Conservation (phyloP, 805 yeast genomes). For the Myxozyma udenii region DNA sequence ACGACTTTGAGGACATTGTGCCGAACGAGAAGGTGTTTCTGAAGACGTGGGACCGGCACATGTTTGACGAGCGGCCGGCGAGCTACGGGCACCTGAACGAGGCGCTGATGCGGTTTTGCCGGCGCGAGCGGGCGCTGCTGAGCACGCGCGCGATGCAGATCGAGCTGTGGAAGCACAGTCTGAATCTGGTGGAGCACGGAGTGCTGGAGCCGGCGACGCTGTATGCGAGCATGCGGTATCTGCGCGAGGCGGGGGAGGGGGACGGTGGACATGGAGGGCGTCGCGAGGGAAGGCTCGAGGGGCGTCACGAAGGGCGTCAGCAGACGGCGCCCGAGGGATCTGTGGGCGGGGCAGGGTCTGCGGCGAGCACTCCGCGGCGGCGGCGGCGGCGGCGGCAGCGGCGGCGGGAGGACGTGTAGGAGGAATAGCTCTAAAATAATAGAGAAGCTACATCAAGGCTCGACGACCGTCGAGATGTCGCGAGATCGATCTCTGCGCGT, state of each 20-base stretch:
- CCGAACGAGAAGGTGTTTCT: slow-evolving; percentile 22
- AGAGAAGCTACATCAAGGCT: too few species aligned
- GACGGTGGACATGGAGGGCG: not conserved
- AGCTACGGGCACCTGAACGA: slow-evolving; percentile 22
- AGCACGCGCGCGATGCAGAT: slow-evolving; percentile 5
- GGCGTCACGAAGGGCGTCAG: too few species aligned
- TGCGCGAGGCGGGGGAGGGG: slow-evolving; percentile 2
- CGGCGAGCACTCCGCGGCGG: not conserved
- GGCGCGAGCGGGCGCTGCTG: slow-evolving; percentile 9
- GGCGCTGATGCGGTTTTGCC: slow-evolving; percentile 22
- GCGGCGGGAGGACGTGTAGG: not conserved
- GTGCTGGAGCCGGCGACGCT: slow-evolving; percentile 24
- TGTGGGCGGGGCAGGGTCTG: too few species aligned
- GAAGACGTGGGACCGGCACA: slow-evolving; percentile 26
- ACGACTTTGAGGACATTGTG: slow-evolving; percentile 26
- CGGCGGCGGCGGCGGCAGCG: not conserved
- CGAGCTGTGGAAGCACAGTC: slow-evolving; percentile 27
- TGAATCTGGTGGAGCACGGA: slow-evolving; percentile 22
- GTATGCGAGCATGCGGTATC: slow-evolving; percentile 22
- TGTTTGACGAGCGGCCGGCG: slow-evolving; percentile 25
- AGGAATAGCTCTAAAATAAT: not conserved
- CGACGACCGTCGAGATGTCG: too few species aligned
- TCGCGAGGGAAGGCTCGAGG: too few species aligned
- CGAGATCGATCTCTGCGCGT: too few species aligned
- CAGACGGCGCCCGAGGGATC: too few species aligned